Conservation (phyloP, 2,329 filamentous ascomycete species). For the Scortechinia acanthostroma region DNA sequence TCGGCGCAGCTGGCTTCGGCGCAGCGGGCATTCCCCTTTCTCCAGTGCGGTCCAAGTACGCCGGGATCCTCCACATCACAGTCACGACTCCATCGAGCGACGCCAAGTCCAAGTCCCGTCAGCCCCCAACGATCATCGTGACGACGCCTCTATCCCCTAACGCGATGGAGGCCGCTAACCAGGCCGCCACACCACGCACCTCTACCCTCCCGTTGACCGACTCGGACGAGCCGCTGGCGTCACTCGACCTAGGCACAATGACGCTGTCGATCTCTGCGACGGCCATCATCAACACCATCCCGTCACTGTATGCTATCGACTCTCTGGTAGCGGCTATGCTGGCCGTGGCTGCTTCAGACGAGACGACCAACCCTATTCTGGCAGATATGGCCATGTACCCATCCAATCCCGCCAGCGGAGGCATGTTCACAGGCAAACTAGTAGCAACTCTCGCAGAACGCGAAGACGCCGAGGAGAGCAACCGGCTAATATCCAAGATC, state of each 20-base stretch:
- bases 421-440: background rate
- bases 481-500: background rate
- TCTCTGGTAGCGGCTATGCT: constrained; percentile 33
- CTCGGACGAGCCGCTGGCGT: constrained; percentile 24
- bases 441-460: background rate
- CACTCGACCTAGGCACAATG: constrained; percentile 29
- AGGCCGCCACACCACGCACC: constrained; percentile 20
- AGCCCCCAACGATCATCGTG: background rate
- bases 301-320: constrained; percentile 35
- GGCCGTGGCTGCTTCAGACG: constrained; percentile 30
- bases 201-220: constrained; percentile 28
- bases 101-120: constrained; percentile 13
- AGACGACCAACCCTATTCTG: constrained; percentile 24
- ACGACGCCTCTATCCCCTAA: constrained; percentile 21
- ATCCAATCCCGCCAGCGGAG: background rate
- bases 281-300: constrained; percentile 26
- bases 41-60: constrained; percentile 12
- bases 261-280: constrained; percentile 27
- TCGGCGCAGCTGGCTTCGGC: constrained; percentile 22
- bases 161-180: constrained; percentile 19
- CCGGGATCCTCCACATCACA: constrained; percentile 27
- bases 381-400: background rate
- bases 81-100: constrained; percentile 23
- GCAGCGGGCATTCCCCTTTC: constrained; percentile 13
- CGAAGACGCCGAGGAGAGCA: background rate